Evolutionary conservation across 1,139 yeast species (phyloP), one percentile per base, ranked within the genome.

Genomic region (Casaregolazyma suthepensis): DNA sequence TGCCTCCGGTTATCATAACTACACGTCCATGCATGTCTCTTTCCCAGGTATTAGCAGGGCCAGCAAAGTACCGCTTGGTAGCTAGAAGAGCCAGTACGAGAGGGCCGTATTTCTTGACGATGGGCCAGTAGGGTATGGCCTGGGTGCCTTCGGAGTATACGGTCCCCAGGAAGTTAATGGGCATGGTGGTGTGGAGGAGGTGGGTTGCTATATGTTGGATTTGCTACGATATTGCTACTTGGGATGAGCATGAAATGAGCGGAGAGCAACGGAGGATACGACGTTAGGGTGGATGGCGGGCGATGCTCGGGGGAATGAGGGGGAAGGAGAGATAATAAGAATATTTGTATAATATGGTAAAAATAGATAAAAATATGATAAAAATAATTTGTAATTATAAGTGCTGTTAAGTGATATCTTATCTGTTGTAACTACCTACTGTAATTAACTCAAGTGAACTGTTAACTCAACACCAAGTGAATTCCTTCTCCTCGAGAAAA

Each of bases 11-110:
- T 10, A 85, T 74, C 49, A 93, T 74, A 61, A 81, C 87, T 10
- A 93, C 98, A 62, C 85, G 82, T 1, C 99, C 97, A 66, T 93
- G 96, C 69, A 93, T 72, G 59, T 90, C 91, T 56, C 97, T 76
- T 59, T 88, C 96, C 96, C 96, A 90, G 0, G 90, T 86, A 69
- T 90, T 93, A 22, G 77, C 62, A 1, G 88, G 70, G 2, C 98
- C 98, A 43, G 84, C 78, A 63, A 85, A 83, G 71, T 86, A 88
- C 66, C 80, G 81, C 66, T 91, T 91, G 51, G 81, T 54, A 1
- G 77, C 76, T 0, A 73, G 79, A 0, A 77, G 69, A 0, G 75
- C 76, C 0, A 75, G 71, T 1, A 76, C 62, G 3, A 72, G 71
- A 0, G 94, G 90, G 0, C 78, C 83, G 58, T 77, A 80, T 12